Percentiles rank a stretch among this genome's conserved stretches.
phyloP scores from a whole-genome alignment of 169 alveolate genomes.

The Eimeria acervulina region DNA sequence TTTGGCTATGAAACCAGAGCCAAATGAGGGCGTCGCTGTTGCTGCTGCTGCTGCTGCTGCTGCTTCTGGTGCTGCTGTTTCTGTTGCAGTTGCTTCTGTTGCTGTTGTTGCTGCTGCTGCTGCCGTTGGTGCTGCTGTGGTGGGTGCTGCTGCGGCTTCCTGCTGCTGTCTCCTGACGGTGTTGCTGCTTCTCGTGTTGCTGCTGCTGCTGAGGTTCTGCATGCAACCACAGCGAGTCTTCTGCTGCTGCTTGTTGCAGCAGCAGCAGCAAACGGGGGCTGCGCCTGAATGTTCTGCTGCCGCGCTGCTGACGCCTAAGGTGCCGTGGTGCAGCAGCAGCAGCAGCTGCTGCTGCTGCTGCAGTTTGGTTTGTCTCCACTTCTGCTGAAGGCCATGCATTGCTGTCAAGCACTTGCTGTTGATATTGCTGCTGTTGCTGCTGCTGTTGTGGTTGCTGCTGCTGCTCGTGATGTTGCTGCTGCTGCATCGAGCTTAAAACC shows the following conservation, averaged over 20 bases:
- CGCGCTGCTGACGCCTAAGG: neutral
- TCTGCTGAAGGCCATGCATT: neutral
- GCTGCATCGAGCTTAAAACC: too few species aligned
- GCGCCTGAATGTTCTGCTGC: neutral
- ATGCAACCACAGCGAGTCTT: constrained; percentile 27
- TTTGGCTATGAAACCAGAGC: constrained; percentile 73
- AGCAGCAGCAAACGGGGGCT: constrained; percentile 21
- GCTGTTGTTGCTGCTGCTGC: constrained; percentile 29
- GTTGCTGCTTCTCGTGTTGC: too few species aligned
- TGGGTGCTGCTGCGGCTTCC: neutral
- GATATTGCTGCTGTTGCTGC: neutral
- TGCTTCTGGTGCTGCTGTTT: too few species aligned
- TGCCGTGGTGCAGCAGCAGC: neutral
- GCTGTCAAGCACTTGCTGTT: constrained; percentile 1
- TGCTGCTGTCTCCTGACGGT: neutral
- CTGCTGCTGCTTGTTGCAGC: constrained; percentile 61
- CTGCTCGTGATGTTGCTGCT: constrained; percentile 31
- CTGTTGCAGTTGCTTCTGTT: constrained; percentile 4
- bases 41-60: too few species aligned
- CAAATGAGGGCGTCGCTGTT: constrained; percentile 58
- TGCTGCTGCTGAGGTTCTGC: too few species aligned
- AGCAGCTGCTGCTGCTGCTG: constrained; percentile 6
- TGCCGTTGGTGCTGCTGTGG: neutral
- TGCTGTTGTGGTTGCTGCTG: constrained; percentile 36
- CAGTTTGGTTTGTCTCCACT: neutral